Conservation (phyloP, 1,284 basidiomycete species). For the Austroboletus novae-zelandiae region DNA sequence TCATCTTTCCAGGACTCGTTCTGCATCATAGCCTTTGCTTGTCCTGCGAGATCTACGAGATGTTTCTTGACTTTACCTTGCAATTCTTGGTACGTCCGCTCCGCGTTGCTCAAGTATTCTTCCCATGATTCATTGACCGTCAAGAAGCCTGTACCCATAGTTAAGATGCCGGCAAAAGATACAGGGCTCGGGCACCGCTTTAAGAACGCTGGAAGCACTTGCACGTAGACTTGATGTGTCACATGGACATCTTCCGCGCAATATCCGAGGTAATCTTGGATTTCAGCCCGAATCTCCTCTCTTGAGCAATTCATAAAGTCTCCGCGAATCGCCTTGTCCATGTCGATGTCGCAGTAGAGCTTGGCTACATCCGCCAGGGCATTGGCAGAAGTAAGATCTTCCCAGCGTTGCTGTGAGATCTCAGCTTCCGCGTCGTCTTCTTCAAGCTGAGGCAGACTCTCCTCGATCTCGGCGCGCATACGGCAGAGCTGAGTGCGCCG, state of each 20-base stretch:
- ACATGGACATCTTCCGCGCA: slow-evolving; percentile 84
- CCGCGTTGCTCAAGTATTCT: slow-evolving; percentile 75
- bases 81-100: slow-evolving; percentile 75
- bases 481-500: slow-evolving; percentile 42
- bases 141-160: slow-evolving; percentile 91
- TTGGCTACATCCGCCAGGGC: slow-evolving; percentile 91
- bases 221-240: slow-evolving; percentile 81
- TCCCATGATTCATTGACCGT: slow-evolving; percentile 92
- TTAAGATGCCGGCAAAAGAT: slow-evolving; percentile 87
- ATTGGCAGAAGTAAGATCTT: slow-evolving; percentile 90
- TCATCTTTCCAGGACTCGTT: slow-evolving; percentile 67
- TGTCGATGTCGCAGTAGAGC: slow-evolving; percentile 80
- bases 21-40: slow-evolving; percentile 50
- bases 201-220: slow-evolving; percentile 85
- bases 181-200: slow-evolving; percentile 89
- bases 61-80: slow-evolving; percentile 72
- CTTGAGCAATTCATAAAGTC: slow-evolving; percentile 72
- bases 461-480: slow-evolving; percentile 47
- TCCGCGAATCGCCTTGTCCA: slow-evolving; percentile 81
- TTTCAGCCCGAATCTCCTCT: slow-evolving; percentile 62
- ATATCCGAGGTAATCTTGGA: slow-evolving; percentile 81
- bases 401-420: slow-evolving; percentile 71
- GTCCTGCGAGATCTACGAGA: slow-evolving; percentile 73
- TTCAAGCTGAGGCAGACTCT: slow-evolving; percentile 39
- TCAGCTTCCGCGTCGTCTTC: slow-evolving; percentile 40